A percentile compares a stretch with the other conserved stretches of the same genome.
These are phyloP conservation scores for Tolypocladium album DNA, from an alignment of 2,329 filamentous ascomycete species.

Conservation along the genomic window DNA sequence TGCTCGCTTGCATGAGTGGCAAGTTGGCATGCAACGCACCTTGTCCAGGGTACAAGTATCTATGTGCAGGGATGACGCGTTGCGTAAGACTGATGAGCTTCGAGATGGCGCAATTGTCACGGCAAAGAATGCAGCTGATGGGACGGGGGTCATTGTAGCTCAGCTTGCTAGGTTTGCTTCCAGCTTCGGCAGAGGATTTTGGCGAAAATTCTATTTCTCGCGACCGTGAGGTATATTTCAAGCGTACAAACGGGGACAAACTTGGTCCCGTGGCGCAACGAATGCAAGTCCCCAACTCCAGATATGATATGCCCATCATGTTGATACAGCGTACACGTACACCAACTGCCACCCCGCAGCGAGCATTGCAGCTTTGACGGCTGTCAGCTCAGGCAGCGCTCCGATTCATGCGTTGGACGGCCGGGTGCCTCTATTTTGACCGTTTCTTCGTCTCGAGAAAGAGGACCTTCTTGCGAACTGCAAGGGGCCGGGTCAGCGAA, in stretches of 20 bases:
- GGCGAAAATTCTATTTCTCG: background rate
- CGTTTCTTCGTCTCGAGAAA: constrained; percentile 90
- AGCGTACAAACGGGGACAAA: constrained; percentile 1
- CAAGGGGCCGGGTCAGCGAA: background rate
- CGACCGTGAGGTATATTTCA: background rate
- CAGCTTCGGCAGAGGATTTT: background rate
- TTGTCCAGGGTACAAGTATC: background rate
- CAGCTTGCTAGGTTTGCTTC: background rate
- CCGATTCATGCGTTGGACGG: background rate
- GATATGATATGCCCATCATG: constrained; percentile 16
- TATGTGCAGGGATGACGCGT: background rate
- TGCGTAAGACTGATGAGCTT: background rate
- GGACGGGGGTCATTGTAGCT: background rate
- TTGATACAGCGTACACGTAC: constrained; percentile 15
- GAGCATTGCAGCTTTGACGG: background rate
- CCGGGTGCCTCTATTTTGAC: constrained; percentile 33
- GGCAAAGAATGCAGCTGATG: background rate
- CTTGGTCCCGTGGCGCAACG: constrained; percentile 3
- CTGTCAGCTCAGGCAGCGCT: background rate
- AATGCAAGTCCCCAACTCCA: constrained; percentile 17
- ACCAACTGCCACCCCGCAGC: background rate
- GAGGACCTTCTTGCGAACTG: constrained; percentile 89
- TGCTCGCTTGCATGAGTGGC: background rate
- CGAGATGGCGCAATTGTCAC: too few relatives aligned
- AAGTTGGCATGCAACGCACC: background rate